Evolutionary conservation across 2,329 filamentous ascomycete genomes (phyloP), one percentile per base, ranked within the genome.

Genomic region (Colletotrichum trifolii): DNA sequence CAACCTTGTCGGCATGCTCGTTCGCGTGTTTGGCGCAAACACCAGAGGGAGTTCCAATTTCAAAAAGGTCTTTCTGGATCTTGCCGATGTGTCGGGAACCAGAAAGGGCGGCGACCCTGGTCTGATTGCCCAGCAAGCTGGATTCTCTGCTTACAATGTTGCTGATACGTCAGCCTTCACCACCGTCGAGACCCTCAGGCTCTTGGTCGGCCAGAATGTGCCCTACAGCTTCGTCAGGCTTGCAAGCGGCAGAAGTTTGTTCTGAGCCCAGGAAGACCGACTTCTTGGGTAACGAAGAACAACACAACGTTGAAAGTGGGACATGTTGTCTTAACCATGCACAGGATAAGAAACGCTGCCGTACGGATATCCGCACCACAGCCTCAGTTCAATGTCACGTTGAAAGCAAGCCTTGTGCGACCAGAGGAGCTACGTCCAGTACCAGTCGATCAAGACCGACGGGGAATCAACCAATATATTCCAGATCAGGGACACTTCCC

Each of bases 191-290:
- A 95, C 89, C 53, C 78, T 96, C 60, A 83, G 92, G 69, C 76
- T 94, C 64, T 82, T 96, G 33, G 91, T 95, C 10, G 93, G 93
- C 9, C 92, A 96, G 79, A 96, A 96, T 74, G 92, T 96, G 61
- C 91, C 91, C 6, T 95, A 93, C 77, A 94, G 92, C 77, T 96
- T 96, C 80, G 93, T 96, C 46, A 84, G 92, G 53, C 81, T 96
- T 73, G 91, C 92, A 2, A 83, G 83, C 53, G 85, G 85, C 2
- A 77, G 82, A 25, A 79, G 78, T 35, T 76, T 84, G 66, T 85
- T 82, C 68, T 86, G 74, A 79, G 34, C 9, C 15, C 9, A 25
- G 11, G 7, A 35, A 45, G n/a, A 35, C 15, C 10, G 33, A 46
- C 35, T 7, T 2, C 36, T 4, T 34, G 36, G n/a, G 35, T 25